These are phyloP conservation scores for Zelopaecilomyces penicillatus DNA, from an alignment of 2,329 filamentous ascomycete genomes.

Conservation along the genomic window DNA sequence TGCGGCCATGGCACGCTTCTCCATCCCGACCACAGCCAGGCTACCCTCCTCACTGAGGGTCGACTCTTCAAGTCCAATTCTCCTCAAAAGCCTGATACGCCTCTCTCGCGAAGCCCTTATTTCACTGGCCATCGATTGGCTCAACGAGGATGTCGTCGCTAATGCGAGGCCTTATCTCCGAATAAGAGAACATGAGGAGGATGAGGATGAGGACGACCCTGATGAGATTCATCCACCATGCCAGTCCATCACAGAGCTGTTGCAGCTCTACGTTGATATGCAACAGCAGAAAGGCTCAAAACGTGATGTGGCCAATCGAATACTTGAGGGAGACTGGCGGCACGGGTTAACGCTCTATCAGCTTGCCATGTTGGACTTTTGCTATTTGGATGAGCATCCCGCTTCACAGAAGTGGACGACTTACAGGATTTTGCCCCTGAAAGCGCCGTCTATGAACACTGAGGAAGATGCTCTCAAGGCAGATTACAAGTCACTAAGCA, in stretches of 20 bases:
- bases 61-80: slow-evolving; percentile 53
- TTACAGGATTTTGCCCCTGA: slow-evolving; percentile 49
- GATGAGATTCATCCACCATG: slow-evolving; percentile 63
- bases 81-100: slow-evolving; percentile 58
- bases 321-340: slow-evolving; percentile 61
- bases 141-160: slow-evolving; percentile 57
- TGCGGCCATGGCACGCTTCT: slow-evolving; percentile 43
- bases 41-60: slow-evolving; percentile 65
- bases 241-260: slow-evolving; percentile 56
- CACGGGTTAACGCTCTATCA: slow-evolving; percentile 57
- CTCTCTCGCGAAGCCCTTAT: slow-evolving; percentile 66
- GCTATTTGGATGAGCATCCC: slow-evolving; percentile 58
- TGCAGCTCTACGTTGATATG: slow-evolving; percentile 54
- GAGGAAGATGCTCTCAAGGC: slow-evolving; percentile 32
- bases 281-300: slow-evolving; percentile 52
- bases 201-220: slow-evolving; percentile 44
- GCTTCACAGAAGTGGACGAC: slow-evolving; percentile 56
- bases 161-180: slow-evolving; percentile 34
- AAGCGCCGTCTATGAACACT: slow-evolving; percentile 25
- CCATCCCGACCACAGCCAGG: slow-evolving; percentile 62
- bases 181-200: slow-evolving; percentile 11
- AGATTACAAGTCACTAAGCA: slow-evolving; percentile 37
- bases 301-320: slow-evolving; percentile 54
- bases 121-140: slow-evolving; percentile 67
- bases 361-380: slow-evolving; percentile 60